phyloP scores from a whole-genome alignment of 1,139 yeast species.

The Taiozyma sp. region DNA sequence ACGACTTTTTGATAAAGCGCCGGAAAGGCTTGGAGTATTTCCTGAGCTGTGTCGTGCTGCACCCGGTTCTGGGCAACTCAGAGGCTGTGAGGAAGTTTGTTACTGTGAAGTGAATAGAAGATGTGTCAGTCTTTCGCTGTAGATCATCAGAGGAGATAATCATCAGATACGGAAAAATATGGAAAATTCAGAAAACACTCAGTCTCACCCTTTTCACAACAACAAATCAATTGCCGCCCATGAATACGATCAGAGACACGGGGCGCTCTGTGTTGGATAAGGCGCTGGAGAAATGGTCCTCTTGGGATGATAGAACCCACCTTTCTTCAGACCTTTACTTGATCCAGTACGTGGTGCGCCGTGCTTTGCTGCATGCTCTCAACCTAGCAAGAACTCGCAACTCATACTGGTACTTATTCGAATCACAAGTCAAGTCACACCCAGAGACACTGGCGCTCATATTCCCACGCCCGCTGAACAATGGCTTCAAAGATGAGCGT shows the following conservation, averaged over 20 bases:
- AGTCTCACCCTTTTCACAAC: not conserved
- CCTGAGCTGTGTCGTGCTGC: slow-evolving; percentile 58
- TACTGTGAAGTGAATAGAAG: not conserved
- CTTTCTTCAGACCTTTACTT: slow-evolving; percentile 27
- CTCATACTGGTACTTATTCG: slow-evolving; percentile 67
- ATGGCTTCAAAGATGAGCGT: slow-evolving; percentile 37
- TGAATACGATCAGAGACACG: slow-evolving; percentile 4
- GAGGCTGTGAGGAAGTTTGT: slow-evolving; percentile 39
- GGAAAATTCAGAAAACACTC: too few species aligned
- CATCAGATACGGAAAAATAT: not conserved
- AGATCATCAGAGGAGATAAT: not conserved
- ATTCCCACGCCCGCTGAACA: slow-evolving; percentile 53
- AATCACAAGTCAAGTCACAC: slow-evolving; percentile 40
- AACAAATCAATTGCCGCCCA: not conserved
- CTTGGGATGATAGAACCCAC: slow-evolving; percentile 15
- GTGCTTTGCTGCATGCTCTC: slow-evolving; percentile 17
- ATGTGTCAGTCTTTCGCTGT: not conserved
- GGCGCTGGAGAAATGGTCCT: not conserved
- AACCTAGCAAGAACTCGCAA: slow-evolving; percentile 39
- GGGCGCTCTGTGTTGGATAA: not conserved
- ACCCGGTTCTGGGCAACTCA: slow-evolving; percentile 41
- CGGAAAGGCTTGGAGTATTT: slow-evolving; percentile 74
- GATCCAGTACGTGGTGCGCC: slow-evolving; percentile 21
- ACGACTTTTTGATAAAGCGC: slow-evolving; percentile 56
- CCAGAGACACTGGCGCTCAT: slow-evolving; percentile 56